Base-by-base conservation (phyloP, 257 asterid species). In the Petunia axillaris region DNA sequence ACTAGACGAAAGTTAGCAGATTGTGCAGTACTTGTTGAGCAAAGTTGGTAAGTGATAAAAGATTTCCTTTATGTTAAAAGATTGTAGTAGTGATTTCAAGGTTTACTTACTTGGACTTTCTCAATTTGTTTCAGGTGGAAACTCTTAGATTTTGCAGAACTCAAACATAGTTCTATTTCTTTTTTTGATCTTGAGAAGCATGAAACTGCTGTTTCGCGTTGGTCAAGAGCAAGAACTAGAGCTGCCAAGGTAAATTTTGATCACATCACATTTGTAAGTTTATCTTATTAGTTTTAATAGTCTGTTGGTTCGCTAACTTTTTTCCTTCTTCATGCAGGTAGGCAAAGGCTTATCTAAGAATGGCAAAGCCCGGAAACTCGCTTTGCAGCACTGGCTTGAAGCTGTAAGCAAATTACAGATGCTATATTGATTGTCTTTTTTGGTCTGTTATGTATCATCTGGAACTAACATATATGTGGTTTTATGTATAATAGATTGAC, bases 301-400 rank as follows among this genome's bases (percentile, higher is more conserved):
- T 35, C 37, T 43, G 0, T 77, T 41, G 8, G 14, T 35, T 52
- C n/a, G 62, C 48, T 8, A 36, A 74, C 57, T 36, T 35, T 35
- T 78, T 68, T 48, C 7, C 44, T n/a, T 79, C 9, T 64, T 44
- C 37, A 46, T 85, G 78, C 81, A 88, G 91, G 90, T 88, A 3
- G 94, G 94, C 40, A 90, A 90, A 84, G 94, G 92, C 52, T 81
- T 90, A 11, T 90, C 93, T 1, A 87, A 85, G 83, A 88, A 88
- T 76, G 81, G 82, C 35, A 90, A 90, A 83, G 92, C 92, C 4
- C 92, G 78, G 75, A 90, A 90, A 77, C 94, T 90, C 54, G 90
- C 94, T 76, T 80, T 90, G 62, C 92, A 90, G 36, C 94, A 90
- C 83, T 90, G 93, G 93, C 93, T 90, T 62, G 93, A 90, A 84